Evolutionary conservation across 2,329 filamentous ascomycete species (phyloP).

Genomic region (Fulvia fulva): DNA sequence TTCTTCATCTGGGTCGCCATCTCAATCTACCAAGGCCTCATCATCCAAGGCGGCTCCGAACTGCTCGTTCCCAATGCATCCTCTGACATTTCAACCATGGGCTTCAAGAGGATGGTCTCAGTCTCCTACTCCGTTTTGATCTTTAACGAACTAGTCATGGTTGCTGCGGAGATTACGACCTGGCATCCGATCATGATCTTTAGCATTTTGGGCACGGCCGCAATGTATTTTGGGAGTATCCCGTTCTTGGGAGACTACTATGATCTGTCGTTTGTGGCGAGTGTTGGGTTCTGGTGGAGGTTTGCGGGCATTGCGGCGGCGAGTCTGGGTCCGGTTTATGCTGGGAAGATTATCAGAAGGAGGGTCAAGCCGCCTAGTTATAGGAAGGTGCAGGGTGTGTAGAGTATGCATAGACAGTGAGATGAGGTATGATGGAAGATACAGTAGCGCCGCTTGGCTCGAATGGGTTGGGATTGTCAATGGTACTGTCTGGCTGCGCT

Average conservation of each 20-base stretch:
- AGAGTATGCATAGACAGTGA: background rate
- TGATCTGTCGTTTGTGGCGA: conserved; percentile 74
- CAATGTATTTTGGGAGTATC: conserved; percentile 74
- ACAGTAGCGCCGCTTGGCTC: no score
- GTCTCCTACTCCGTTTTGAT: conserved; percentile 90
- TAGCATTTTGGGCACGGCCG: conserved; percentile 74
- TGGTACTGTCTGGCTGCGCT: no score
- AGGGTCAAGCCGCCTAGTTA: conserved; percentile 90
- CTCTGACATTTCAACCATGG: conserved; percentile 15
- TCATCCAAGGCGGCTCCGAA: conserved; percentile 93
- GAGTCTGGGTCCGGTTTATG: conserved; percentile 80
- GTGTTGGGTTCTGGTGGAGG: conserved; percentile 81
- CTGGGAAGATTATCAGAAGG: conserved; percentile 76
- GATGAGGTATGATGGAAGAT: no score
- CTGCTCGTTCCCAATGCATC: conserved; percentile 72
- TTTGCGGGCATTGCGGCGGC: conserved; percentile 75
- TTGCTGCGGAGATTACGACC: conserved; percentile 90
- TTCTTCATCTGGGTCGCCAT: conserved; percentile 97
- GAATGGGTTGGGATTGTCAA: no score
- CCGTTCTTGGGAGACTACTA: conserved; percentile 90
- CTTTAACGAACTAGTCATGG: conserved; percentile 94
- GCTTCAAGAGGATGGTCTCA: conserved; percentile 65
- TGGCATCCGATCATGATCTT: conserved; percentile 94
- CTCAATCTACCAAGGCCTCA: conserved; percentile 87
- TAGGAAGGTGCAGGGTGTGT: conserved; percentile 66